A percentile compares a stretch with the other conserved stretches of the same genome.
phyloP scores from a whole-genome alignment of 2,329 filamentous ascomycete species.

The Aspergillus pseudotamarii region DNA sequence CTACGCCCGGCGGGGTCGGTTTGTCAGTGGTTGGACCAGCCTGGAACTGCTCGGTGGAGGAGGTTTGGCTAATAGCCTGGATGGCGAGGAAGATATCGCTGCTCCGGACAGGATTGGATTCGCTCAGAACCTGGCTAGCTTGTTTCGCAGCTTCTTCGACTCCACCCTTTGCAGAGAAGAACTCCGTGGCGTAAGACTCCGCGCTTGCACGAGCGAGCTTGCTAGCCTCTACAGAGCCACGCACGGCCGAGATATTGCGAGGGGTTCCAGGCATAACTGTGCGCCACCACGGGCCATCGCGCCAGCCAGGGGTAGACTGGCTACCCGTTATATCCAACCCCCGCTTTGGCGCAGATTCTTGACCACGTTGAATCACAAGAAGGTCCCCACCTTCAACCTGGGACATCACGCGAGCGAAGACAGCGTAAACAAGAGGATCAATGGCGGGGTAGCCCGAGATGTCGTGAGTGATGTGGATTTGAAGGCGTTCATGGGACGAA shows the following conservation, averaged over 20 bases:
- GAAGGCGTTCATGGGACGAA: conserved; percentile 91
- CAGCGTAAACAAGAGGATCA: conserved; percentile 86
- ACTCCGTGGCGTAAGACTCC: conserved; percentile 84
- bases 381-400: conserved; percentile 97
- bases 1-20: conserved; percentile 31
- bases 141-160: conserved; percentile 77
- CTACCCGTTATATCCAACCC: conserved; percentile 50
- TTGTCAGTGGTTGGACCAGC: conserved; percentile 52
- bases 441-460: conserved; percentile 91
- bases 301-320: conserved; percentile 65
- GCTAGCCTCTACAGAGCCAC: conserved; percentile 80
- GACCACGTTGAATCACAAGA: conserved; percentile 89
- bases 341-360: conserved; percentile 74
- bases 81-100: conserved; percentile 96
- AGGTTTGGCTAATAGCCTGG: conserved; percentile 74
- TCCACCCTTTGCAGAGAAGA: conserved; percentile 76
- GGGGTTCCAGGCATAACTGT: conserved; percentile 58
- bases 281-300: conserved; percentile 96
- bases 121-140: conserved; percentile 76
- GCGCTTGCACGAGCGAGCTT: conserved; percentile 89
- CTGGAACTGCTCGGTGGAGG: conserved; percentile 69
- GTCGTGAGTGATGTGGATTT: conserved; percentile 97
- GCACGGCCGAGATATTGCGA: conserved; percentile 77
- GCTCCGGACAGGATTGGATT: conserved; percentile 85
- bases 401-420: conserved; percentile 96